These are phyloP conservation scores for Sordariomycetes sp. DNA, from an alignment of 2,329 filamentous ascomycete species.

Conservation along the genomic window DNA sequence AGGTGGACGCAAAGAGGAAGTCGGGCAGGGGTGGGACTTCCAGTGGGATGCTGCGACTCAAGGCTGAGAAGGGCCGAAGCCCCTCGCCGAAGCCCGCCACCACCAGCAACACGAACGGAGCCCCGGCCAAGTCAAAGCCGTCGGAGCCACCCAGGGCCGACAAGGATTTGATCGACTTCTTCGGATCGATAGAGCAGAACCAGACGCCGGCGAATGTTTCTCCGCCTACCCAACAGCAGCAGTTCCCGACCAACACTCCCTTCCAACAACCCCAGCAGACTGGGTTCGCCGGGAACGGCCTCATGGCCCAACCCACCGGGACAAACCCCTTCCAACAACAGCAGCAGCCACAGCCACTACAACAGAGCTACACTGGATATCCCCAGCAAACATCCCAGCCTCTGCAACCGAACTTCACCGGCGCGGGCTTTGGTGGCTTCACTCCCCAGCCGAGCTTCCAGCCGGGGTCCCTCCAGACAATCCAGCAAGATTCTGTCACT, in stretches of 20 bases:
- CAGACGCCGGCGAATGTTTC: constrained; percentile 57
- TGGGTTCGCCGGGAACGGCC: constrained; percentile 15
- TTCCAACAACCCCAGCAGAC: constrained; percentile 26
- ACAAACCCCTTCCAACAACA: constrained; percentile 20
- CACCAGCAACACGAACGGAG: constrained; percentile 7
- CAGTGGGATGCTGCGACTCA: constrained; percentile 19
- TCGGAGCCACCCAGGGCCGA: constrained; percentile 44
- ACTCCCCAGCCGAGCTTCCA: constrained; percentile 53
- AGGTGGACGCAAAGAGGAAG: constrained; percentile 62
- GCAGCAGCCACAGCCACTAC: constrained; percentile 23
- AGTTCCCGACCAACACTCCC: constrained; percentile 19
- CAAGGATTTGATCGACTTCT: constrained; percentile 85
- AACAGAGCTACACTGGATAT: neutral
- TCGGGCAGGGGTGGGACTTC: constrained; percentile 21
- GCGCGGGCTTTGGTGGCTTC: constrained; percentile 77
- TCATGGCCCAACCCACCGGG: constrained; percentile 10
- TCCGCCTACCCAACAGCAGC: constrained; percentile 21
- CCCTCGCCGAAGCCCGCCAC: constrained; percentile 21
- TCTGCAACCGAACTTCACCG: constrained; percentile 44
- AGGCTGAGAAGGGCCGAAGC: constrained; percentile 23
- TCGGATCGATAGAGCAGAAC: constrained; percentile 84
- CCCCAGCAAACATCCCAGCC: constrained; percentile 23
- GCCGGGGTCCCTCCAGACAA: constrained; percentile 38
- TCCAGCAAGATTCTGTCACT: constrained; percentile 45
- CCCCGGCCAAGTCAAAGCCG: constrained; percentile 2